Percentiles rank a stretch among this genome's conserved stretches.
Evolutionary conservation across 1,284 basidiomycete species (phyloP).

Genomic region (Cutaneotrichosporon sp.): DNA sequence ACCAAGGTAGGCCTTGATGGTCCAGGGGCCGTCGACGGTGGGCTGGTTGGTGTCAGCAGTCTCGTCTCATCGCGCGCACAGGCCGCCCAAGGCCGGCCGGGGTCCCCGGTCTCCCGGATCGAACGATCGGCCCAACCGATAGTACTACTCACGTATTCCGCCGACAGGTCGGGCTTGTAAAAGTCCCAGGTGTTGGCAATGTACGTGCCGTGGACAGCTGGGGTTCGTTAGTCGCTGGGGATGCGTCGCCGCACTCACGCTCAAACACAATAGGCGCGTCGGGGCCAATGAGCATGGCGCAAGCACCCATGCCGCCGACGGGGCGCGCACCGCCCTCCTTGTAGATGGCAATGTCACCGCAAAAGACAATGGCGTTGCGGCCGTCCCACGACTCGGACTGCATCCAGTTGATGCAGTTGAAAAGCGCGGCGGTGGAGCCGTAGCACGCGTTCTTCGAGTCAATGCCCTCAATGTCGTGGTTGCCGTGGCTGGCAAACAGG

Average conservation of each 20-base stretch:
- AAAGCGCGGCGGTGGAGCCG: conserved; percentile 94
- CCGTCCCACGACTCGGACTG: conserved; percentile 98
- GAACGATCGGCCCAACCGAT: neutral
- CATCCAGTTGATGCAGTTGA: conserved; percentile 97
- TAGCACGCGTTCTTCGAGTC: conserved; percentile 99
- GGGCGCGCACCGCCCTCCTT: conserved; percentile 92
- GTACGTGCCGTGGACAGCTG: conserved; percentile 92
- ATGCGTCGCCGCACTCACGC: conserved; percentile 59
- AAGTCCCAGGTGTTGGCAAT: conserved; percentile 98
- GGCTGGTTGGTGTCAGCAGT: conserved; percentile 55
- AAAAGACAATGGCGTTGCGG: conserved; percentile 93
- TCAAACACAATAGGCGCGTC: conserved; percentile 92
- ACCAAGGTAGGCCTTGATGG: conserved; percentile 89
- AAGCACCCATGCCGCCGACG: conserved; percentile 93
- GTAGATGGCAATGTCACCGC: conserved; percentile 96
- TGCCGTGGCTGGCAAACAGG: conserved; percentile 84
- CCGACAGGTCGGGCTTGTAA: conserved; percentile 82
- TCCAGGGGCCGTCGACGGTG: conserved; percentile 94
- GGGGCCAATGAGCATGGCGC: conserved; percentile 91
- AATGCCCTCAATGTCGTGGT: conserved; percentile 93
- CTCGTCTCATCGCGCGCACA: neutral
- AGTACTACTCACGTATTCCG: conserved; percentile 47
- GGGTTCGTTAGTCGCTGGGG: neutral
- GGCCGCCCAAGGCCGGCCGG: neutral
- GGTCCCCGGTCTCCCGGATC: no score